These are phyloP conservation scores for Quercus glauca DNA, from an alignment of 306 rosid species.

Conservation along the genomic window DNA sequence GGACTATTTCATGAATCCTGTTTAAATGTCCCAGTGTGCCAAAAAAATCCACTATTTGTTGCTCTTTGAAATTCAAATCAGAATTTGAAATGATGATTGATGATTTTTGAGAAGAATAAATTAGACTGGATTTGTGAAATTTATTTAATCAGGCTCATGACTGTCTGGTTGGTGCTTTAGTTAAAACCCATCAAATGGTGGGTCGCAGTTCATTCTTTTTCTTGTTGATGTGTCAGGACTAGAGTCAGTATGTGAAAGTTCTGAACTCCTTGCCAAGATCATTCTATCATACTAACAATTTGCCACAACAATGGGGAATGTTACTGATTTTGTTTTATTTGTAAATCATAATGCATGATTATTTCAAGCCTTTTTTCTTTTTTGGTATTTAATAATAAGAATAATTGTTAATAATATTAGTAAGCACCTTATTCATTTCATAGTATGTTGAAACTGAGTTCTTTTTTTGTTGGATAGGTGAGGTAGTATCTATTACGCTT, in stretches of 20 bases:
- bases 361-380: background rate
- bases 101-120: background rate
- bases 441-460: constrained; percentile 14
- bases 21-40: background rate
- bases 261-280: background rate
- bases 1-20: background rate
- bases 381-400: background rate
- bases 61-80: background rate
- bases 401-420: no score
- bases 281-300: background rate
- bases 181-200: background rate
- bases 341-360: background rate
- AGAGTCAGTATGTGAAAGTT: background rate
- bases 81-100: background rate
- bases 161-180: background rate
- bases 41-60: background rate
- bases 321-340: background rate
- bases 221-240: background rate
- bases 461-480: constrained; percentile 56
- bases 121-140: background rate
- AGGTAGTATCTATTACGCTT: constrained; percentile 66
- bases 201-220: background rate
- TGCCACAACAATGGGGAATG: background rate
- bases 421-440: background rate
- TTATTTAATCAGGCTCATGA: background rate